Conservation (phyloP, 2,329 filamentous ascomycete genomes). For the Davidsoniella neocaledoniae region DNA sequence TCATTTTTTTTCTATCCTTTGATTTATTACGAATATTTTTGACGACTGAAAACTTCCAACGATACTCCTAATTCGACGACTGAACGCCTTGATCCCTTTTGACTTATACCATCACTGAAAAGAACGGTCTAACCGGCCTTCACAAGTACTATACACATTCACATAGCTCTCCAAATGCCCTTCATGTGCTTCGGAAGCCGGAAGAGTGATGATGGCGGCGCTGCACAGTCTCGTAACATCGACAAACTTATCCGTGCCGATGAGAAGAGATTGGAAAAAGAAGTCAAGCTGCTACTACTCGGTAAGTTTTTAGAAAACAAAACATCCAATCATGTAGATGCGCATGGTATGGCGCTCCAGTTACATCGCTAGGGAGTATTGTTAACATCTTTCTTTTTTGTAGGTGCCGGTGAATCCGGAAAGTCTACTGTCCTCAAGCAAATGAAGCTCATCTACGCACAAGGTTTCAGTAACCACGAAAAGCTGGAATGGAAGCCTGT, state of each 20-base stretch:
- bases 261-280: constrained; percentile 69
- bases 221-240: constrained; percentile 53
- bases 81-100: background rate
- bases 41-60: background rate
- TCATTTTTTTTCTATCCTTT: background rate
- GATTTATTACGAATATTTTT: background rate
- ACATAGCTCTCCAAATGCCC: constrained; percentile 3
- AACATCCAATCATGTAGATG: background rate
- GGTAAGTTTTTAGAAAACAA: constrained; percentile 36
- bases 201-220: constrained; percentile 32
- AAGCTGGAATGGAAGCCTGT: constrained; percentile 88
- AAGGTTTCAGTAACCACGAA: constrained; percentile 79
- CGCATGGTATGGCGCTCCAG: background rate
- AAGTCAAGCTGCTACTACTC: constrained; percentile 85
- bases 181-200: constrained; percentile 49
- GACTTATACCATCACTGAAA: background rate
- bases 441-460: constrained; percentile 94
- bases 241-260: constrained; percentile 74
- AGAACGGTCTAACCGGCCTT: background rate
- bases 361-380: constrained; percentile 15
- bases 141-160: background rate
- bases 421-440: constrained; percentile 97
- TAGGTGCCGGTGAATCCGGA: constrained; percentile 76
- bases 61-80: no score
- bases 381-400: constrained; percentile 14